Conservation (phyloP, 345 rosid species). For the Eucalyptus dawsonii region DNA sequence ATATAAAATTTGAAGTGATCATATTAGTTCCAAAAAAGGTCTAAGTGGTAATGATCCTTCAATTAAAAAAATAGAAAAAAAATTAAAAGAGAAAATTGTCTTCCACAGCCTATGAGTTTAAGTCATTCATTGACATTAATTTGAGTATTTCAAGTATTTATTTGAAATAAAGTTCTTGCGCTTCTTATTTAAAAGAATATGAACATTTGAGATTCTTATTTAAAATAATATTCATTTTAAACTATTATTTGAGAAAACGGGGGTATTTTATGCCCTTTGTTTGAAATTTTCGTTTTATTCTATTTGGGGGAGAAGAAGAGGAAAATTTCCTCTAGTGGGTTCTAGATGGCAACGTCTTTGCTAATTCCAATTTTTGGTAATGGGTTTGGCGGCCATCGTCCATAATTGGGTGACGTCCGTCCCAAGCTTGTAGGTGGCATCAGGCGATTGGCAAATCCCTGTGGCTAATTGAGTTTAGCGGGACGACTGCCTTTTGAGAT, state of each 20-base stretch:
- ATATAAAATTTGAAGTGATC: no score
- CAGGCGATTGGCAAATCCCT: not conserved
- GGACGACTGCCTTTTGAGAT: not conserved
- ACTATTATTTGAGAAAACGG: fast-evolving
- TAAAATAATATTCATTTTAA: fast-evolving
- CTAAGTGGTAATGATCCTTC: no score
- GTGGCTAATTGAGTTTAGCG: not conserved
- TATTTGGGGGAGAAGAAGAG: not conserved
- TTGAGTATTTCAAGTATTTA: fast-evolving
- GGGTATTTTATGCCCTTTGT: fast-evolving
- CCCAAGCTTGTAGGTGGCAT: not conserved
- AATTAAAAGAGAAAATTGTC: no score
- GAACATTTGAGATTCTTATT: fast-evolving
- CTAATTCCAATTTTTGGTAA: not conserved
- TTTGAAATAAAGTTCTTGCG: fast-evolving
- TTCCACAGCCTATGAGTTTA: fast-evolving
- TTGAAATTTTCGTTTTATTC: no score
- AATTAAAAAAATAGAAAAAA: no score
- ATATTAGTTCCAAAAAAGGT: no score
- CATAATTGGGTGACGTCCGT: not conserved
- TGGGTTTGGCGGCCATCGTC: not conserved
- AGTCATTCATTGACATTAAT: no score
- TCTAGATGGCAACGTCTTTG: not conserved
- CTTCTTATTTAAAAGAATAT: fast-evolving
- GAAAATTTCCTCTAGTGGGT: not conserved